Conservation (phyloP, 2,329 filamentous ascomycete species). For the Trichoderma breve region DNA sequence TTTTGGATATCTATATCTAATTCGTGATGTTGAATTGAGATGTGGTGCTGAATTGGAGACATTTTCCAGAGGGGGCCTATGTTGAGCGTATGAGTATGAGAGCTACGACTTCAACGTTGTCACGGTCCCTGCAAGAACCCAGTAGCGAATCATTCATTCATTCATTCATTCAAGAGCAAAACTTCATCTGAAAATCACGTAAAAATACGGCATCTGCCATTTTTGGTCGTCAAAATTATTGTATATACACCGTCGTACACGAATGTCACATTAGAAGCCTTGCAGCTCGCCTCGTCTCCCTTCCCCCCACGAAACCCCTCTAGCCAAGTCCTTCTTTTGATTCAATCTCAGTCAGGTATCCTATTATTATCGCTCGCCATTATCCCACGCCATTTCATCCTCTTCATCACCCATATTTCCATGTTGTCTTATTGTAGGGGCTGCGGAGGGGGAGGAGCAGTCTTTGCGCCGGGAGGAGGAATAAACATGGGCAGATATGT, state of each 20-base stretch:
- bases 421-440: constrained; percentile 24
- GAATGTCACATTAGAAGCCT: neutral
- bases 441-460: constrained; percentile 33
- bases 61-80: neutral
- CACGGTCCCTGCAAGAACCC: neutral
- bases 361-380: neutral
- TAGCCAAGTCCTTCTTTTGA: neutral
- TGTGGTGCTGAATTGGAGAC: neutral
- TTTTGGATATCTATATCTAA: neutral
- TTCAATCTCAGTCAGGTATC: neutral
- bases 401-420: neutral
- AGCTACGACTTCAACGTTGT: neutral
- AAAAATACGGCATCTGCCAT: neutral
- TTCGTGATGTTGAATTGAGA: neutral
- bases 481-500: constrained; percentile 53
- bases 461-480: constrained; percentile 38
- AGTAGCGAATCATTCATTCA: too few species aligned
- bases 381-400: neutral
- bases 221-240: neutral
- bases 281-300: neutral
- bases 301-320: neutral
- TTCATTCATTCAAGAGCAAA: neutral
- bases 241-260: neutral
- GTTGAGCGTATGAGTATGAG: neutral
- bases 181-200: neutral